These are phyloP conservation scores for Trametes punicea DNA, from an alignment of 768 basidiomycete genomes.

Conservation along the genomic window DNA sequence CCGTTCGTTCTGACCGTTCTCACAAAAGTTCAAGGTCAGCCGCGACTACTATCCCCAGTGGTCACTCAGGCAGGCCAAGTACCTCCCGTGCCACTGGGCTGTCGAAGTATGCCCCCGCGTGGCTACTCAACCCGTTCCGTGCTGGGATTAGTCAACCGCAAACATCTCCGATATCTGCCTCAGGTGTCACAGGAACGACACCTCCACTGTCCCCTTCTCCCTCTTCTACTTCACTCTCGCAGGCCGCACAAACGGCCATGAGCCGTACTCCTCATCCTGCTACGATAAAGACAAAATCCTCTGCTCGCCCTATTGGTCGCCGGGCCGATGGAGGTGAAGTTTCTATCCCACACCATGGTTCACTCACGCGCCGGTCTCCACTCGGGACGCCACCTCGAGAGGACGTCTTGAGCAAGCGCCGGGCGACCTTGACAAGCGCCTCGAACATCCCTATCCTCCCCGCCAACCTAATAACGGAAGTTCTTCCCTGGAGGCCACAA, in stretches of 20 bases:
- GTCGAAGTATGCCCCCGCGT: constrained; percentile 69
- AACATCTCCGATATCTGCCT: constrained; percentile 52
- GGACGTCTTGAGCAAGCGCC: constrained; percentile 52
- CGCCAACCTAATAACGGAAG: constrained; percentile 46
- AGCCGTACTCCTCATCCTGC: constrained; percentile 39
- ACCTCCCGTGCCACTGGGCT: constrained; percentile 38
- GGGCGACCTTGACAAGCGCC: constrained; percentile 42
- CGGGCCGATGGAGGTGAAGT: constrained; percentile 61
- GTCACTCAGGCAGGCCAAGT: constrained; percentile 24
- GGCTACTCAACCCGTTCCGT: constrained; percentile 77
- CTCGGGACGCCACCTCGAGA: constrained; percentile 69
- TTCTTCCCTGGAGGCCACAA: constrained; percentile 69
- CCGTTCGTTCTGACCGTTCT: constrained; percentile 49
- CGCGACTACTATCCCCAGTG: constrained; percentile 22
- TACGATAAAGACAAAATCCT: constrained; percentile 31
- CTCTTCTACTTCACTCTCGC: constrained; percentile 22
- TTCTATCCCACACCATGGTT: constrained; percentile 41
- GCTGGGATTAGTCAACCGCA: constrained; percentile 62
- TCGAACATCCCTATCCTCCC: constrained; percentile 43
- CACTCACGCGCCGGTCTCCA: constrained; percentile 57
- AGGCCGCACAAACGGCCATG: not conserved
- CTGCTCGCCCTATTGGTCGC: constrained; percentile 43
- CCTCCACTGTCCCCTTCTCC: constrained; percentile 12
- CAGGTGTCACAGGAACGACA: constrained; percentile 17
- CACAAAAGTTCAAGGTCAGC: constrained; percentile 36